phyloP scores from a whole-genome alignment of 2,329 filamentous ascomycete genomes.

The Cryoendolithus antarcticus region DNA sequence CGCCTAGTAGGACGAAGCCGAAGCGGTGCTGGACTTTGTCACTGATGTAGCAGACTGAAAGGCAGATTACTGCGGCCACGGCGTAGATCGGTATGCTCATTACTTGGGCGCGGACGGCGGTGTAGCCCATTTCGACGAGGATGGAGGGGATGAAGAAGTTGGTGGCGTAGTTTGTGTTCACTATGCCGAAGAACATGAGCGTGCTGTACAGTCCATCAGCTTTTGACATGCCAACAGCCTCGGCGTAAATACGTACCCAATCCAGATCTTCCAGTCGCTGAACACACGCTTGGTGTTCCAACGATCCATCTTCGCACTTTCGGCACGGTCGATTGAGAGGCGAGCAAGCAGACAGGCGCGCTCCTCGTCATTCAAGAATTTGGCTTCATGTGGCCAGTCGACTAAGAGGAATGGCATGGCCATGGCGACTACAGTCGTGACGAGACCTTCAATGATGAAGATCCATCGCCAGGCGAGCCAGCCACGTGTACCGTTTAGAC shows the following conservation, averaged over 20 bases:
- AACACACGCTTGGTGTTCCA: conserved; percentile 39
- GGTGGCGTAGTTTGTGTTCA: conserved; percentile 36
- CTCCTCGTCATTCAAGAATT: conserved; percentile 35
- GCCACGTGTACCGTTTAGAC: conserved; percentile 17
- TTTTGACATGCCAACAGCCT: too few species aligned
- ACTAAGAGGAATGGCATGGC: conserved; percentile 22
- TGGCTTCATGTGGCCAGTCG: conserved; percentile 32
- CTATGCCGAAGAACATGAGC: conserved; percentile 21
- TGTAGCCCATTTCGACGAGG: conserved; percentile 30
- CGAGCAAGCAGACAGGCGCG: conserved; percentile 31
- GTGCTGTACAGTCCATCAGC: conserved; percentile 12
- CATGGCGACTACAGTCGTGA: conserved; percentile 15
- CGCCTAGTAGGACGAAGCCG: conserved; percentile 40
- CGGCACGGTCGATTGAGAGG: conserved; percentile 23
- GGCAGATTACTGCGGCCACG: conserved; percentile 26
- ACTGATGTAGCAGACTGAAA: conserved; percentile 34
- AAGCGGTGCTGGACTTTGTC: conserved; percentile 42
- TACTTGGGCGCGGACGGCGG: conserved; percentile 26
- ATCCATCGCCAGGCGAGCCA: conserved; percentile 32
- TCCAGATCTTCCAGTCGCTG: conserved; percentile 36
- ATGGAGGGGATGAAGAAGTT: conserved; percentile 32
- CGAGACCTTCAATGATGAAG: conserved; percentile 35
- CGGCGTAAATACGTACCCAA: conserved; percentile 6
- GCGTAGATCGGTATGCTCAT: conserved; percentile 23
- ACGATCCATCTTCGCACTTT: conserved; percentile 37